These are phyloP conservation scores for Macrophomina tecta DNA, from an alignment of 2,329 filamentous ascomycete species.

Conservation along the genomic window DNA sequence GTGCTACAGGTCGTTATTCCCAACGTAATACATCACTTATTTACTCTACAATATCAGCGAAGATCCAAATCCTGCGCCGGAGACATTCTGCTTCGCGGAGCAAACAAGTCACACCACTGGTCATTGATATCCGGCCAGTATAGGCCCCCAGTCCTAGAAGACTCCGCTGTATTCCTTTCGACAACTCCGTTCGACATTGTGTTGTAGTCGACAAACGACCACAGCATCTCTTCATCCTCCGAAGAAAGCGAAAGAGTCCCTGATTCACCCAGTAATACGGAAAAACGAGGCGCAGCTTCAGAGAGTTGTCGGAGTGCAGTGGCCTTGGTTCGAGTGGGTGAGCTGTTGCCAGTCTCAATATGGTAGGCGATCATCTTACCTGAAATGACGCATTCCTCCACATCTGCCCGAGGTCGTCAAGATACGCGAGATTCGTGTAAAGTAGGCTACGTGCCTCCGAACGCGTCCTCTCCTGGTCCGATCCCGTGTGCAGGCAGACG, in stretches of 20 bases:
- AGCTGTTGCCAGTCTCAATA: background rate
- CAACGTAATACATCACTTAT: too few species aligned
- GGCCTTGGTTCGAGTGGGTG: background rate
- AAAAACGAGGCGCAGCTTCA: background rate
- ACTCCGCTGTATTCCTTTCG: too few species aligned
- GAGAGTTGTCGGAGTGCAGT: background rate
- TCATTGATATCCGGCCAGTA: background rate
- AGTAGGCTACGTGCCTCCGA: background rate
- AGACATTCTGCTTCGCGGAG: background rate
- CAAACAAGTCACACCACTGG: background rate
- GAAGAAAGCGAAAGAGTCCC: background rate
- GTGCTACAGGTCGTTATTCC: too few species aligned
- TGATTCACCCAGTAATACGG: background rate
- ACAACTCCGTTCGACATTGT: background rate
- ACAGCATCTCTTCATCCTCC: background rate
- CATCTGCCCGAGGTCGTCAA: background rate
- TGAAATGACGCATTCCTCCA: background rate
- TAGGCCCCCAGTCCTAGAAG: background rate
- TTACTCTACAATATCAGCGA: too few species aligned
- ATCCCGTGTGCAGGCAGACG: background rate
- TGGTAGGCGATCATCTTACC: background rate
- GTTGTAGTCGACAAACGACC: conserved; percentile 5
- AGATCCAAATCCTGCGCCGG: background rate
- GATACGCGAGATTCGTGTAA: background rate
- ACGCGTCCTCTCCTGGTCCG: background rate